phyloP scores from a whole-genome alignment of 495 filamentous ascomycete species.

The Sordaria brevicollis region DNA sequence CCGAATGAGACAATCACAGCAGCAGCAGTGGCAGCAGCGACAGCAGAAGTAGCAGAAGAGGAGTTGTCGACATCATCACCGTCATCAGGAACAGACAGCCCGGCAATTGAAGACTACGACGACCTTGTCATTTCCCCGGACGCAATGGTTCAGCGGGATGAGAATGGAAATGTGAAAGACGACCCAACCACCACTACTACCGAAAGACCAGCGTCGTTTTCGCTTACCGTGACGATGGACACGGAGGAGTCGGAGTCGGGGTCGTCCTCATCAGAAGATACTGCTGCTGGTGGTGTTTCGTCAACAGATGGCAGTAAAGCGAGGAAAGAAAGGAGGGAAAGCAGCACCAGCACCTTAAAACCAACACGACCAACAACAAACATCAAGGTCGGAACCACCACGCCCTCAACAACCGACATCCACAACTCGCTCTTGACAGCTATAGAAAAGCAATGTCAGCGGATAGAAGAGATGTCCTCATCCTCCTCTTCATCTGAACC shows the following conservation, averaged over 20 bases:
- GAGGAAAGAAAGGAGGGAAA: not conserved
- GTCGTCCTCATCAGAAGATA: not conserved
- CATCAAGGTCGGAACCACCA: not conserved
- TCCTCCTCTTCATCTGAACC: not conserved
- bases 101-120: constrained; percentile 7
- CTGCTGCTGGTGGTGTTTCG: no score
- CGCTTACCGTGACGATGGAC: not conserved
- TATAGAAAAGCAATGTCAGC: not conserved
- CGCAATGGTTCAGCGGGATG: not conserved
- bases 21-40: no score
- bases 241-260: not conserved
- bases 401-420: not conserved
- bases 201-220: not conserved
- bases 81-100: not conserved
- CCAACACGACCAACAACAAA: not conserved
- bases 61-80: not conserved
- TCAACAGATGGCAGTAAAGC: no score
- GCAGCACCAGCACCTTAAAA: not conserved
- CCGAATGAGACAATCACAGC: not conserved
- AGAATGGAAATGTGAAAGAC: not conserved
- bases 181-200: no score
- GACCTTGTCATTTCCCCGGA: not conserved
- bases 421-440: not conserved
- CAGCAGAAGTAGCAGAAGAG: no score
- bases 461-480: not conserved